These are phyloP conservation scores for Fallopia convolvulus DNA, from an alignment of 148 eudicot species.

Conservation along the genomic window DNA sequence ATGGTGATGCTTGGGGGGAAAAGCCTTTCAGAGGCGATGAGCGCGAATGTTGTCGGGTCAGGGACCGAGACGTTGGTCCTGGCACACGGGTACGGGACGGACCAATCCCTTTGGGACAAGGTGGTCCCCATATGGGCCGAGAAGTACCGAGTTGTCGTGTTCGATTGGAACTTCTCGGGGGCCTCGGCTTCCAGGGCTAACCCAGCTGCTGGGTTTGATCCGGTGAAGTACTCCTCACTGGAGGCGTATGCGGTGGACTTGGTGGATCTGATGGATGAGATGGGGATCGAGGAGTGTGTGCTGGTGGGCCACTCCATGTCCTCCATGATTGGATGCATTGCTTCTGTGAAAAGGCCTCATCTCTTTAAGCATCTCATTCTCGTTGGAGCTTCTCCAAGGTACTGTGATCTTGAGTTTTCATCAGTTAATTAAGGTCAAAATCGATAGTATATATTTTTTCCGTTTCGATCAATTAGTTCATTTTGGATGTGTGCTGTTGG, in stretches of 20 bases:
- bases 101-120: slow-evolving; percentile 81
- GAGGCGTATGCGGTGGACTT: slow-evolving; percentile 71
- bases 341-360: slow-evolving; percentile 69
- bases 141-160: slow-evolving; percentile 36
- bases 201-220: slow-evolving; percentile 27
- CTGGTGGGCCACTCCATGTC: slow-evolving; percentile 89
- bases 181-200: slow-evolving; percentile 6
- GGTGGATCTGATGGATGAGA: slow-evolving; percentile 58
- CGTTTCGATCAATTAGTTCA: too few species aligned
- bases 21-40: slow-evolving; percentile 44
- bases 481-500: too few species aligned
- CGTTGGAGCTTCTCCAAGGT: slow-evolving; percentile 76
- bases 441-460: not conserved
- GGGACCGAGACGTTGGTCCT: slow-evolving; percentile 50
- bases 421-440: not conserved
- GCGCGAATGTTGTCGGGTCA: slow-evolving; percentile 50
- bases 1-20: slow-evolving; percentile 47
- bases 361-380: slow-evolving; percentile 68
- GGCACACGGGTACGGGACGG: slow-evolving; percentile 78
- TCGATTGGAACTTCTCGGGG: slow-evolving; percentile 79
- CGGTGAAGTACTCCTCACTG: slow-evolving; percentile 33
- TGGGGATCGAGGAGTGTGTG: slow-evolving; percentile 42
- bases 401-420: not conserved
- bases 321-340: slow-evolving; percentile 79
- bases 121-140: slow-evolving; percentile 40